These are phyloP conservation scores for Ramularia endophylla DNA, from an alignment of 2,329 filamentous ascomycete genomes.

Conservation along the genomic window DNA sequence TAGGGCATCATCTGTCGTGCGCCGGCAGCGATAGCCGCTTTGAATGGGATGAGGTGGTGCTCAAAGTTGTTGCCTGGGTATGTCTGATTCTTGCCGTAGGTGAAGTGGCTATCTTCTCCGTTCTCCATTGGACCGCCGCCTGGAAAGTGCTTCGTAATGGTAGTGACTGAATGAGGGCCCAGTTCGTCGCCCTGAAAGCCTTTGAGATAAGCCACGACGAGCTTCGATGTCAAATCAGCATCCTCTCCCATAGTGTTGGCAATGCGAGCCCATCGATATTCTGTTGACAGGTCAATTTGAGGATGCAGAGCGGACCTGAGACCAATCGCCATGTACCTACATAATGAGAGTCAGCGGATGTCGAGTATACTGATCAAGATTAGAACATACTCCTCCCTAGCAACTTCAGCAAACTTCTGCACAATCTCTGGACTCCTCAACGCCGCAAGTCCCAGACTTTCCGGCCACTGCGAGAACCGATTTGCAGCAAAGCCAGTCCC, in stretches of 20 bases:
- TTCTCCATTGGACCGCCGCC: constrained; percentile 45
- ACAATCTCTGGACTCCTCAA: constrained; percentile 41
- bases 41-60: constrained; percentile 47
- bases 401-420: constrained; percentile 44
- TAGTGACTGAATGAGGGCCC: constrained; percentile 41
- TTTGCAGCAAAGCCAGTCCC: constrained; percentile 41
- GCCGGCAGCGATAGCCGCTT: constrained; percentile 45
- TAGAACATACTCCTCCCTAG: constrained; percentile 46
- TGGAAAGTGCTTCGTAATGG: constrained; percentile 51
- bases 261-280: constrained; percentile 47
- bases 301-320: constrained; percentile 46
- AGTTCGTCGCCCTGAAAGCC: constrained; percentile 44
- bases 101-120: constrained; percentile 50
- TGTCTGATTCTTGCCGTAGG: constrained; percentile 47
- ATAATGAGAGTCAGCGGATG: no score
- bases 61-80: constrained; percentile 49
- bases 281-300: constrained; percentile 47
- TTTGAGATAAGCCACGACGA: constrained; percentile 40
- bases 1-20: constrained; percentile 50
- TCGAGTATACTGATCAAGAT: no score
- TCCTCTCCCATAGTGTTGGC: constrained; percentile 46
- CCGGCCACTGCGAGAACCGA: constrained; percentile 48
- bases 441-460: constrained; percentile 47
- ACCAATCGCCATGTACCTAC: constrained; percentile 38
- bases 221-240: constrained; percentile 31